These are phyloP conservation scores for Chlorella sp. DNA, from an alignment of 139 green algal genomes.

Conservation along the genomic window DNA sequence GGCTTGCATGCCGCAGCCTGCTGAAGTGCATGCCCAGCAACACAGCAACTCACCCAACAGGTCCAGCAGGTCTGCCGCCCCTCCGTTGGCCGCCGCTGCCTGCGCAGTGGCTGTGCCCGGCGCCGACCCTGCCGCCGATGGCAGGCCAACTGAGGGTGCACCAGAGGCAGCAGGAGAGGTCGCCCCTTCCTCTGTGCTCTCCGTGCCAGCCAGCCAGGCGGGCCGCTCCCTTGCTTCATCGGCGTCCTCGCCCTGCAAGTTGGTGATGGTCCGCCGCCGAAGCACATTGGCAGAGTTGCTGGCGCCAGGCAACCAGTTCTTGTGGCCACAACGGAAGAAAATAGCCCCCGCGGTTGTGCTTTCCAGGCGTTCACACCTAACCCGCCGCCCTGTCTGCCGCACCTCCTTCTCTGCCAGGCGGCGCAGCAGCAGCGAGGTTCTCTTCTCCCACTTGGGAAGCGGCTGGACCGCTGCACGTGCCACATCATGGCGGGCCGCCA, in stretches of 20 bases:
- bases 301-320: too few species aligned
- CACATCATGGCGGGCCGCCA: conserved; percentile 49
- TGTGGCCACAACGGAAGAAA: too few species aligned
- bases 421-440: conserved; percentile 77
- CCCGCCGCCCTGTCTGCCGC: too few species aligned
- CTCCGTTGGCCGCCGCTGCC: neutral
- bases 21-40: neutral
- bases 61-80: conserved; percentile 22
- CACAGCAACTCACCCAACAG: conserved; percentile 25
- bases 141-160: neutral
- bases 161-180: neutral
- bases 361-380: too few species aligned
- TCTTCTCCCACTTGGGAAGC: conserved; percentile 85
- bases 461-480: conserved; percentile 73
- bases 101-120: neutral
- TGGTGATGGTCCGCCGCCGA: too few species aligned
- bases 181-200: neutral
- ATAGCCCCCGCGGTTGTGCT: too few species aligned
- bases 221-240: conserved; percentile 60
- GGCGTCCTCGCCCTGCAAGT: conserved; percentile 42
- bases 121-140: neutral
- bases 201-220: conserved; percentile 46
- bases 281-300: too few species aligned
- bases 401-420: conserved; percentile 70
- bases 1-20: too few species aligned